A percentile compares a stretch with the other conserved stretches of the same genome.
Conservation (phyloP, 2,329 filamentous ascomycete genomes). For the Rutstroemia sp. region DNA sequence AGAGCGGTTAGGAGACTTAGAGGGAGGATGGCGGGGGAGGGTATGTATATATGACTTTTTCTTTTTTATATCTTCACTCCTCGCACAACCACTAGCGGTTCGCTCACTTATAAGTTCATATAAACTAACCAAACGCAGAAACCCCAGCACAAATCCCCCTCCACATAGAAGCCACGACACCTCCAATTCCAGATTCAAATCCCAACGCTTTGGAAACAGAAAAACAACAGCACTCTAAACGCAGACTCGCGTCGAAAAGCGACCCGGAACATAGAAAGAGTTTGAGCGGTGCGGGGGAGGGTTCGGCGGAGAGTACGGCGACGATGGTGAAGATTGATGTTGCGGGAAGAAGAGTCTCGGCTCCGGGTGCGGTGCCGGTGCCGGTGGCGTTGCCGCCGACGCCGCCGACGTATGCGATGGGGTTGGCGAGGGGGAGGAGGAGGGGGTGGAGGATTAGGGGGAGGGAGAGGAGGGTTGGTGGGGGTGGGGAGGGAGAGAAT, state of each 20-base stretch:
- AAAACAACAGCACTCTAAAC: no score
- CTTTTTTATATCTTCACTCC: no score
- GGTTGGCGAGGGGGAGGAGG: background rate
- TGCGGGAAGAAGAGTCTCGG: background rate
- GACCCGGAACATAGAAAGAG: background rate
- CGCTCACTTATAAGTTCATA: no score
- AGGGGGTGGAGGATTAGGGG: slow-evolving; percentile 1
- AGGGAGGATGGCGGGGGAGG: background rate
- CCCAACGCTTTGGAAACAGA: no score
- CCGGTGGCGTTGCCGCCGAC: background rate
- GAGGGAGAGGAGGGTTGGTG: background rate
- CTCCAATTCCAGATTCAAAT: no score
- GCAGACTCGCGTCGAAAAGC: background rate
- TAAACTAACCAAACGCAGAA: background rate
- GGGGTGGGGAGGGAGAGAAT: background rate
- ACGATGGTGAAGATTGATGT: background rate
- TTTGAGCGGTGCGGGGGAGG: no score
- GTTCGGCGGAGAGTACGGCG: no score
- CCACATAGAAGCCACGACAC: no score
- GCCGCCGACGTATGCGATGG: background rate
- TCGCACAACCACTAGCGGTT: no score
- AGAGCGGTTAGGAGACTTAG: background rate
- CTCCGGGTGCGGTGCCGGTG: background rate
- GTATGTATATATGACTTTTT: no score
- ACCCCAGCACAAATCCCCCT: no score